These are phyloP conservation scores for Dendrobium chrysotoxum DNA, from an alignment of 106 monocot genomes.

Conservation along the genomic window DNA sequence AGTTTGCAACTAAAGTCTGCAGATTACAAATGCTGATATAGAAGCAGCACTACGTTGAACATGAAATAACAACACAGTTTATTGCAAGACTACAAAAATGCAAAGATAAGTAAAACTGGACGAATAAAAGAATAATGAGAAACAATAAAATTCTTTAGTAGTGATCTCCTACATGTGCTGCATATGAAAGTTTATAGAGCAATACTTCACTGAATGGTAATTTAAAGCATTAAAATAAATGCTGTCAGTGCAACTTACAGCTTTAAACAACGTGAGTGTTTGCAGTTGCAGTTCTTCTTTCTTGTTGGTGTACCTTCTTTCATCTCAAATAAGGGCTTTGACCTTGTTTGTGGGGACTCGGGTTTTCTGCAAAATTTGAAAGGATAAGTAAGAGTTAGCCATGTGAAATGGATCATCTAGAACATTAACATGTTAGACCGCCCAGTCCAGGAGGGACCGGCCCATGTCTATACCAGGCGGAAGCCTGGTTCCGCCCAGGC, in stretches of 20 bases:
- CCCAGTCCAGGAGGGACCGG: no score
- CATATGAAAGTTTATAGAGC: no score
- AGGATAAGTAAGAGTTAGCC: not conserved
- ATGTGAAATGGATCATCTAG: not conserved
- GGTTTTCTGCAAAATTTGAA: constrained; percentile 47
- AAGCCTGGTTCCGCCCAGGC: no score
- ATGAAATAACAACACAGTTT: not conserved
- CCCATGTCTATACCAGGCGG: no score
- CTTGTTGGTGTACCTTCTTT: constrained; percentile 90
- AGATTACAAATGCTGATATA: not conserved
- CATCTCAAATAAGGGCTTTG: constrained; percentile 48
- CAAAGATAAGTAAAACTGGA: not conserved
- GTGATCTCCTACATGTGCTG: no score
- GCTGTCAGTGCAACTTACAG: constrained; percentile 51
- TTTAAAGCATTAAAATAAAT: not conserved
- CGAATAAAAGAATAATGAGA: not conserved
- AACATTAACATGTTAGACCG: not conserved
- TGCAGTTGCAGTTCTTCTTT: constrained; percentile 94
- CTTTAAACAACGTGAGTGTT: constrained; percentile 89
- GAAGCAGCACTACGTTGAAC: not conserved
- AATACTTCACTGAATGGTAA: not conserved
- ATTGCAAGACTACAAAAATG: not conserved
- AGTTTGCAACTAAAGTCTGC: not conserved
- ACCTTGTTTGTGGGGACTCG: constrained; percentile 72
- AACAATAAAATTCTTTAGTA: not conserved